Conservation (phyloP, 495 filamentous ascomycete genomes). For the Staphylotrichum tortipilum region DNA sequence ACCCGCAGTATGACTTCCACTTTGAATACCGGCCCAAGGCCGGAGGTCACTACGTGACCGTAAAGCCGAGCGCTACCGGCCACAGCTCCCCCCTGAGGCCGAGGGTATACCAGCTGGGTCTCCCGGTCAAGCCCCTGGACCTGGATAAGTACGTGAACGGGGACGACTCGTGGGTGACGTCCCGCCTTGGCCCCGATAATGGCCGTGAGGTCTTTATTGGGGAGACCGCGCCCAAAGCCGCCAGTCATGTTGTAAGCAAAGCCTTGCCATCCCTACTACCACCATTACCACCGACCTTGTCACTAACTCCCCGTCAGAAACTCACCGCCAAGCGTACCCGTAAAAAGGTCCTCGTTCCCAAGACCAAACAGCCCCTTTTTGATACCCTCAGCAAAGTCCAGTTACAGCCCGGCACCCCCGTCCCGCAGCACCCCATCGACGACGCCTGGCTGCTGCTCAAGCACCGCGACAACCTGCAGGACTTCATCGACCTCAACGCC, state of each 20-base stretch:
- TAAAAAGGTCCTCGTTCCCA: slow-evolving; percentile 34
- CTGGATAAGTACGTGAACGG: slow-evolving; percentile 33
- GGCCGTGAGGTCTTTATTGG: slow-evolving; percentile 16
- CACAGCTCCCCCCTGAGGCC: slow-evolving; percentile 13
- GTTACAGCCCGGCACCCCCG: slow-evolving; percentile 36
- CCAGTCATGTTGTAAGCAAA: neutral
- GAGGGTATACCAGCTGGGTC: slow-evolving; percentile 30
- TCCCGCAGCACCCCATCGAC: slow-evolving; percentile 35
- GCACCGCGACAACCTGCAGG: slow-evolving; percentile 42
- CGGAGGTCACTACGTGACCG: slow-evolving; percentile 14
- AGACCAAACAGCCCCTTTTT: slow-evolving; percentile 42
- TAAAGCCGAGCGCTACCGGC: slow-evolving; percentile 12
- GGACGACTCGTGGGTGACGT: slow-evolving; percentile 34
- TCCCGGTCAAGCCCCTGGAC: slow-evolving; percentile 29
- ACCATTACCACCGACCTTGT: neutral
- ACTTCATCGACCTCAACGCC: slow-evolving; percentile 41
- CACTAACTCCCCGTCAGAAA: neutral
- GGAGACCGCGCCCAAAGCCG: neutral
- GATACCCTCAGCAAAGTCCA: slow-evolving; percentile 41
- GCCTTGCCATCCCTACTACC: neutral
- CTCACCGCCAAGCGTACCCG: slow-evolving; percentile 2
- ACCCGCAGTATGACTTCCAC: slow-evolving; percentile 37
- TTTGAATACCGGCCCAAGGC: slow-evolving; percentile 25
- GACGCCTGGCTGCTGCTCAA: slow-evolving; percentile 45
- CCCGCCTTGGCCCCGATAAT: slow-evolving; percentile 32